Evolutionary conservation across 148 eudicot genomes (phyloP), one percentile per base, ranked within the genome.

Genomic region (Chenopodium album): DNA sequence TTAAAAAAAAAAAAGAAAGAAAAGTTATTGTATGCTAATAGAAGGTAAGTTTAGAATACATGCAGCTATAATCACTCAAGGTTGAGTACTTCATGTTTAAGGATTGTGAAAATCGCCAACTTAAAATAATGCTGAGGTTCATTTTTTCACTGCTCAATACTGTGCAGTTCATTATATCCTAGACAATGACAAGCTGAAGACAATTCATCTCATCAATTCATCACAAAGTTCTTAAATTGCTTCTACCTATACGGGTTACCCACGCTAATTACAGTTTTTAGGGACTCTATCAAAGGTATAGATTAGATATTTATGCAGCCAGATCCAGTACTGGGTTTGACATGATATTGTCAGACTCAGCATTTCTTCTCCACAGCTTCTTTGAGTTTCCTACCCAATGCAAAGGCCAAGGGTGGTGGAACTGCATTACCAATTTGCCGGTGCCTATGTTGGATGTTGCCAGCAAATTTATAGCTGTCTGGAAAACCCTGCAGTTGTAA

Each of bases 401-500:
- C 99, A 88, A 87, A 96, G 41, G 99, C 94, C 86, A 96, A 71
- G 26, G 97, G 99, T 41, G 99, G 99, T 72, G 99, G 99, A 80
- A 94, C 98, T 11, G 98, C 98, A 78, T 96, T 96, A 26, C 99
- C 99, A 46, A 96, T 94, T 87, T 96, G 99, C 81, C 97, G 74
- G 85, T 96, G 97, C 89, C 85, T 94, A 85, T 91, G 93, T 41
- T 87, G 87, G 63, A 94, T 90, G 77, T 89, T 96, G 19, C 99
- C 99, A 22, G 88, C 80, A 86, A 96, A 94, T 76, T 91, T 88
- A 47, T 96, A 96, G 82, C 89, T 83, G 76, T 96, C 99, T 0
- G 94, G 95, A 60, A 96, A 96, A 17, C 98, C 99, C 99, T 95
- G 87, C 87, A 89, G 9, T 17, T 70, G 54, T 20, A 34, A 75